These are phyloP conservation scores for Plasmopara halstedii DNA, from an alignment of 352 stramenopile species.

Conservation along the genomic window DNA sequence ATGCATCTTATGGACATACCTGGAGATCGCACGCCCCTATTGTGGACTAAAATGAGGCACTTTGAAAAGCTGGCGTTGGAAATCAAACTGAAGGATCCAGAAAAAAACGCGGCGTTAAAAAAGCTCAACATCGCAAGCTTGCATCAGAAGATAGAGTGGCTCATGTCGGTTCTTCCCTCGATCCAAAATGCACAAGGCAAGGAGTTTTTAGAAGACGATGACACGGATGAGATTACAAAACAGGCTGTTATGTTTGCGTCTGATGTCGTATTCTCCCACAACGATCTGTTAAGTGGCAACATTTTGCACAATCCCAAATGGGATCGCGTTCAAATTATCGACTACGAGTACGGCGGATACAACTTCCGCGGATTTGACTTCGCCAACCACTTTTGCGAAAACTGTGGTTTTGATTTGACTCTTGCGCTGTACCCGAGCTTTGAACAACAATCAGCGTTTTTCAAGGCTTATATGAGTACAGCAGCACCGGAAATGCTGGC, in stretches of 20 bases:
- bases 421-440: slow-evolving; percentile 75
- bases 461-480: slow-evolving; percentile 75
- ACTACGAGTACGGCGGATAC: slow-evolving; percentile 93
- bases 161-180: slow-evolving; percentile 79
- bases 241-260: slow-evolving; percentile 65
- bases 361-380: slow-evolving; percentile 93
- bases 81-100: slow-evolving; percentile 47
- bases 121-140: slow-evolving; percentile 53
- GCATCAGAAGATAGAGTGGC: slow-evolving; percentile 65
- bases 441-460: slow-evolving; percentile 81
- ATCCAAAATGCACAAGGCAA: slow-evolving; percentile 55
- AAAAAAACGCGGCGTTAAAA: slow-evolving; percentile 48
- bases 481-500: slow-evolving; percentile 56
- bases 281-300: slow-evolving; percentile 88
- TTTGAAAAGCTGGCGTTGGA: slow-evolving; percentile 72
- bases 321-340: slow-evolving; percentile 89
- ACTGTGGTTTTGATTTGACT: slow-evolving; percentile 91
- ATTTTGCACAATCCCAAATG: slow-evolving; percentile 71
- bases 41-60: slow-evolving; percentile 78
- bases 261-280: slow-evolving; percentile 90
- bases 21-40: slow-evolving; percentile 40
- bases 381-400: slow-evolving; percentile 93
- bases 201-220: slow-evolving; percentile 37
- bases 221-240: slow-evolving; percentile 68
- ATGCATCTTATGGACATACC: slow-evolving; percentile 87